phyloP scores from a whole-genome alignment of 805 yeast genomes.

The Hanseniaspora thailandica region DNA sequence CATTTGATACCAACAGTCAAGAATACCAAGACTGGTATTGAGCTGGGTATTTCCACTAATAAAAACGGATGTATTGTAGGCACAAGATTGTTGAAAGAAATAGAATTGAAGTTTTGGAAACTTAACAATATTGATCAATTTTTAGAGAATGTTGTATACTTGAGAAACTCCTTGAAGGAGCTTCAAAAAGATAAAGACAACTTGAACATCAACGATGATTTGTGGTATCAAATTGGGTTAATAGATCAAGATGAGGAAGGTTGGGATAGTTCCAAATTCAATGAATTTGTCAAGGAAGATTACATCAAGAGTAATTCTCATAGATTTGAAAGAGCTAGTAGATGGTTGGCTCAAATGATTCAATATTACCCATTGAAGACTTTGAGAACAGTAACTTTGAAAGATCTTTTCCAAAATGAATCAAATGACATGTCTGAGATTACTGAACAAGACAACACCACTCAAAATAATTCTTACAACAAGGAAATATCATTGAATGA shows the following conservation, averaged over 20 bases:
- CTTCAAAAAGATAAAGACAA: slow-evolving; percentile 24
- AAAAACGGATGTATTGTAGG: slow-evolving; percentile 88
- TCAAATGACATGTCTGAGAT: slow-evolving; percentile 15
- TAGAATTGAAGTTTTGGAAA: slow-evolving; percentile 38
- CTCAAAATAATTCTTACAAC: neutral
- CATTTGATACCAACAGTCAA: slow-evolving; percentile 59
- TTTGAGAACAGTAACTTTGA: slow-evolving; percentile 48
- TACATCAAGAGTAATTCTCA: slow-evolving; percentile 43
- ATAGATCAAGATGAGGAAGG: slow-evolving; percentile 55
- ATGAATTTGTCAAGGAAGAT: slow-evolving; percentile 39
- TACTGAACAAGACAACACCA: neutral
- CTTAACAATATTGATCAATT: slow-evolving; percentile 62
- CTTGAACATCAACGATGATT: neutral
- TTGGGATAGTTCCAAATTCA: slow-evolving; percentile 46
- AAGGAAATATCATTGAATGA: slow-evolving; percentile 1
- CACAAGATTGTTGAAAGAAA: slow-evolving; percentile 62
- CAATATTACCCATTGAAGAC: slow-evolving; percentile 74
- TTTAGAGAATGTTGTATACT: slow-evolving; percentile 55
- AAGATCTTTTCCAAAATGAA: slow-evolving; percentile 21
- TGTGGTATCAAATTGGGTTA: slow-evolving; percentile 22
- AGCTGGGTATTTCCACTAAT: slow-evolving; percentile 70
- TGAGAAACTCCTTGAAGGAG: slow-evolving; percentile 36
- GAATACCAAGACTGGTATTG: slow-evolving; percentile 45
- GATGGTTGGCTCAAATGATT: slow-evolving; percentile 83
- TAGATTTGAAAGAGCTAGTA: slow-evolving; percentile 45